phyloP scores from a whole-genome alignment of 73 alveolate genomes.

The Paramecium tetraurelia region DNA sequence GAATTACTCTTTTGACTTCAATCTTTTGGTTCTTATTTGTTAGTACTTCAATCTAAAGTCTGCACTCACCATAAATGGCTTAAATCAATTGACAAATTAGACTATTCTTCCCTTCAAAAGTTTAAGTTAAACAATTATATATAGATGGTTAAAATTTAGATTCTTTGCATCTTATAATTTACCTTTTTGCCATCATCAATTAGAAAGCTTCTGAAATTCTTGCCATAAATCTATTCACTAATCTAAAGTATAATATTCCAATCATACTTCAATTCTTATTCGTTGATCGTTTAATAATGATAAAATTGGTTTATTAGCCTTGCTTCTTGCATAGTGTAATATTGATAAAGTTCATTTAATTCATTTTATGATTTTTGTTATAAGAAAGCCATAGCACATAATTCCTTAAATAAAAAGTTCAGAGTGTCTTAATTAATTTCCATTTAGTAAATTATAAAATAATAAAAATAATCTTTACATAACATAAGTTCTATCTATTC shows the following conservation, averaged over 20 bases:
- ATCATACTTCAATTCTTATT: not conserved
- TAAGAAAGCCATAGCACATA: not conserved
- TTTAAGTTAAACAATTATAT: not conserved
- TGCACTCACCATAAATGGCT: not conserved
- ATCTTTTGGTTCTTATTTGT: not conserved
- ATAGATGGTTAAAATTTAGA: not conserved
- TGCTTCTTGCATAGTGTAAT: not conserved
- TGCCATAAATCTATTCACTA: not conserved
- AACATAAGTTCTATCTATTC: not conserved
- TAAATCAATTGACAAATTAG: not conserved
- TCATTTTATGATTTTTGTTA: not conserved
- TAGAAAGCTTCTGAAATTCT: not conserved
- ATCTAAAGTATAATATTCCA: not conserved
- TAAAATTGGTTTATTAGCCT: not conserved
- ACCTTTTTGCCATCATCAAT: not conserved
- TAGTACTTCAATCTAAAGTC: not conserved
- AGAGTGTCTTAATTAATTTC: conserved; percentile 1
- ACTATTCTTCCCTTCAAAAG: not conserved
- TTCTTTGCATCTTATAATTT: not conserved
- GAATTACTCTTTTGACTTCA: conserved; percentile 1
- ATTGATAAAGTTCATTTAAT: not conserved
- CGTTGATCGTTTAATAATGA: not conserved
- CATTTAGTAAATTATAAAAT: not conserved
- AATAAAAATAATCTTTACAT: not conserved
- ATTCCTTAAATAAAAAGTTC: conserved; percentile 12